Conservation (phyloP, 257 asterid species). For the Henckelia pumila region DNA sequence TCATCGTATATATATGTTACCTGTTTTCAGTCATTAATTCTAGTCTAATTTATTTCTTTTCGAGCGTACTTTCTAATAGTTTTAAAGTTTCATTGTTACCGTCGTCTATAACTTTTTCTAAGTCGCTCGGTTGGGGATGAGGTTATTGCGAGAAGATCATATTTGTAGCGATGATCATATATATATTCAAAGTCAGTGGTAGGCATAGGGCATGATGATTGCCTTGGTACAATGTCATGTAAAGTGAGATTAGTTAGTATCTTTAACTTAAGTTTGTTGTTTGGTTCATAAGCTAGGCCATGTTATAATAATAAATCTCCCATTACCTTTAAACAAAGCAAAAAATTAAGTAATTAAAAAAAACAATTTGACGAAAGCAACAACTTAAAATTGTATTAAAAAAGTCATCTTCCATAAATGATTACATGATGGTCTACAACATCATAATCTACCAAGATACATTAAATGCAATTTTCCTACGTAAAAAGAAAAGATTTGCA, state of each 20-base stretch:
- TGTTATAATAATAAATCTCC: not conserved
- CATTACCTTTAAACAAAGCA: not conserved
- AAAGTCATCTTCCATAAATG: slow-evolving; percentile 54
- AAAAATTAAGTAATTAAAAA: too few species aligned
- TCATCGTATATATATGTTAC: too few species aligned
- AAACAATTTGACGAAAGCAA: slow-evolving; percentile 21
- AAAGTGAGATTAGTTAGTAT: not conserved
- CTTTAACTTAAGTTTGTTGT: not conserved
- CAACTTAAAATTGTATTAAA: slow-evolving; percentile 46
- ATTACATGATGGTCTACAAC: slow-evolving; percentile 50
- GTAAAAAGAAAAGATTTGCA: slow-evolving; percentile 29
- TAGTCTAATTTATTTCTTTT: too few species aligned
- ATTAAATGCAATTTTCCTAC: slow-evolving; percentile 34
- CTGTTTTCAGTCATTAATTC: too few species aligned
- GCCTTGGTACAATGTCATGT: not conserved
- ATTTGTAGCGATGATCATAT: not conserved
- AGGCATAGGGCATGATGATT: not conserved
- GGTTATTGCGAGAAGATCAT: too few species aligned
- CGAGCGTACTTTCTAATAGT: too few species aligned
- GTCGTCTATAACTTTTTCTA: too few species aligned
- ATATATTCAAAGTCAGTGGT: not conserved
- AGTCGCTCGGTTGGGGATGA: too few species aligned
- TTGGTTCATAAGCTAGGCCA: too few species aligned
- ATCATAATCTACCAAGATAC: slow-evolving; percentile 58
- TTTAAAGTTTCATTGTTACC: too few species aligned